Conservation (phyloP, 2,329 filamentous ascomycete genomes). For the Macroventuria anomochaeta region DNA sequence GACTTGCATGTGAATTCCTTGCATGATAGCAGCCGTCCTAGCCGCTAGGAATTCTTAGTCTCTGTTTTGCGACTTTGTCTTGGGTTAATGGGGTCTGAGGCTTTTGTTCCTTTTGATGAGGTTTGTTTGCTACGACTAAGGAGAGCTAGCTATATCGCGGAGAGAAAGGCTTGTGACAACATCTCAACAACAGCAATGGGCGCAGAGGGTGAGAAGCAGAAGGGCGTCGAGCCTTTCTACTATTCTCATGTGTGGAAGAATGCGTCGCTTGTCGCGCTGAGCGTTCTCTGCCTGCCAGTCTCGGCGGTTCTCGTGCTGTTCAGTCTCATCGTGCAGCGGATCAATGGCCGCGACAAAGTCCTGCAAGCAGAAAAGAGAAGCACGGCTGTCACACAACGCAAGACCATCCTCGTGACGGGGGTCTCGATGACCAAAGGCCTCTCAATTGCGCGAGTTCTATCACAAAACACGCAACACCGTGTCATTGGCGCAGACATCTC, state of each 20-base stretch:
- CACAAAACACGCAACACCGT: conserved; percentile 66
- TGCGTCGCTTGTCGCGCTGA: conserved; percentile 53
- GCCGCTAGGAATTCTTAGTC: conserved; percentile 14
- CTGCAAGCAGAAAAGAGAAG: conserved; percentile 21
- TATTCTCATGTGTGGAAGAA: conserved; percentile 58
- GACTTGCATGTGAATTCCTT: conserved; percentile 9
- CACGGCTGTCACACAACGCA: conserved; percentile 35
- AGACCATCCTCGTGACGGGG: conserved; percentile 73
- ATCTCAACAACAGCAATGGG: conserved; percentile 17
- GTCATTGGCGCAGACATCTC: conserved; percentile 74
- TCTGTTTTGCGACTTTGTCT: conserved; percentile 3
- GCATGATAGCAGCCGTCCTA: conserved; percentile 20
- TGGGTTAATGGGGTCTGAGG: conserved; percentile 5
- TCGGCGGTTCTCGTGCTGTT: conserved; percentile 40
- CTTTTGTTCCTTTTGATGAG: conserved; percentile 16
- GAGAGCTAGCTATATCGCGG: conserved; percentile 6
- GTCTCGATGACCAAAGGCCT: conserved; percentile 76
- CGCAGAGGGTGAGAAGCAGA: conserved; percentile 10
- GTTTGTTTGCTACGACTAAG: conserved; percentile 14
- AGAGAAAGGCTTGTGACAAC: conserved; percentile 3
- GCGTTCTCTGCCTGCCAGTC: conserved; percentile 57
- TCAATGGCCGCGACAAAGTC: conserved; percentile 24
- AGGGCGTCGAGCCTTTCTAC: conserved; percentile 29
- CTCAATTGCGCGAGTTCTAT: conserved; percentile 68
- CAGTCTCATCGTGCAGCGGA: conserved; percentile 32